phyloP scores from a whole-genome alignment of 139 green algal species.

The Klebsormidium nitens region DNA sequence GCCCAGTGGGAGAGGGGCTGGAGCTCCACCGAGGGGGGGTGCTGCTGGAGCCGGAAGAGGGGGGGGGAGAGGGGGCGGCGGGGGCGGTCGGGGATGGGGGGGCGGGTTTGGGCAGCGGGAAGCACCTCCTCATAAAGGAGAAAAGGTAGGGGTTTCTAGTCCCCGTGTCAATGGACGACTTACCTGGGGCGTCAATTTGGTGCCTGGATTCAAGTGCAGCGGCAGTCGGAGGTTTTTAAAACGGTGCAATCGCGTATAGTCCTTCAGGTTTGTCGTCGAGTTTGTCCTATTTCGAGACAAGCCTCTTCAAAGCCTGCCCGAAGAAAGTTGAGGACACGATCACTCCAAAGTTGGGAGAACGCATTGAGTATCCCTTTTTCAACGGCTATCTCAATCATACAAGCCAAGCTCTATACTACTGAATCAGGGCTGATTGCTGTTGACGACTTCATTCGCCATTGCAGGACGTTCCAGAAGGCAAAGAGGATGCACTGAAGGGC shows the following conservation, averaged over 20 bases:
- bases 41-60: conserved; percentile 11
- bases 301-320: no score
- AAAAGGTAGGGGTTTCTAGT: conserved; percentile 24
- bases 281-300: neutral
- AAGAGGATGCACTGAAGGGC: conserved; percentile 75
- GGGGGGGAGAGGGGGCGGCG: conserved; percentile 19
- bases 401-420: neutral
- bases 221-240: no score
- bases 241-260: no score
- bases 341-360: no score
- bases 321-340: no score
- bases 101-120: conserved; percentile 18
- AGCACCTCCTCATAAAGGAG: conserved; percentile 35
- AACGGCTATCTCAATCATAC: neutral
- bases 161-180: no score
- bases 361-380: neutral
- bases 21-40: neutral
- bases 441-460: no score
- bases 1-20: neutral
- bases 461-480: conserved; percentile 51
- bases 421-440: no score
- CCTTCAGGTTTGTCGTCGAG: neutral
- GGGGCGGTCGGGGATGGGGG: conserved; percentile 13
- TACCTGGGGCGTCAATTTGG: no score
- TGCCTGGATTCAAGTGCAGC: no score